Conservation (phyloP, 164 flowering plant genomes). For the Magnolia changhungtana region DNA sequence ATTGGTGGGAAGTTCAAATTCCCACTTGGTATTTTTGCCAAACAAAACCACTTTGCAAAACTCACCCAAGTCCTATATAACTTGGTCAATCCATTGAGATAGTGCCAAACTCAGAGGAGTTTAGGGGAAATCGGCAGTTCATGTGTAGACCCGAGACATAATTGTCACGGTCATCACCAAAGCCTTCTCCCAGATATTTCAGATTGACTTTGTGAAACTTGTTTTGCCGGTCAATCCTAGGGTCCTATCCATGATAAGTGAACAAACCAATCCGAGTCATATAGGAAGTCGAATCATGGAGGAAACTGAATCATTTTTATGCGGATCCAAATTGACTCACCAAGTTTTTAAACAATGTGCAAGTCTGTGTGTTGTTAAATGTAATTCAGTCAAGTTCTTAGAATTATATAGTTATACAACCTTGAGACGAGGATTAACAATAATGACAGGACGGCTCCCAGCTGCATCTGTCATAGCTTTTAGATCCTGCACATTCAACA, state of each 20-base stretch:
- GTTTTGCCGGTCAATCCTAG: background rate
- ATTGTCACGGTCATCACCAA: background rate
- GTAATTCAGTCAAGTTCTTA: background rate
- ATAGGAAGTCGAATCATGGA: no score
- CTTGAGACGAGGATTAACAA: slow-evolving; percentile 84
- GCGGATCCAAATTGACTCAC: background rate
- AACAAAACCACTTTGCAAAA: no score
- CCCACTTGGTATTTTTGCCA: background rate
- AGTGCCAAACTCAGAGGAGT: background rate
- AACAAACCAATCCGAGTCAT: no score
- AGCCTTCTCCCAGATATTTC: background rate
- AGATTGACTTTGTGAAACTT: background rate
- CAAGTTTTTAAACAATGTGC: background rate
- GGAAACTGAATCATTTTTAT: background rate
- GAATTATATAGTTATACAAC: slow-evolving; percentile 22
- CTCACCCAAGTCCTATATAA: no score
- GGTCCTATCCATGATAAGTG: background rate
- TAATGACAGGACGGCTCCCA: slow-evolving; percentile 76
- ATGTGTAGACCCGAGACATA: background rate
- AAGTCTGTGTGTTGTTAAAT: background rate
- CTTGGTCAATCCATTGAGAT: no score
- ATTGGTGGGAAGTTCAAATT: background rate
- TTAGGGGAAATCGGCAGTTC: background rate
- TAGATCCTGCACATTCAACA: slow-evolving; percentile 56
- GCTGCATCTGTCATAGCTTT: slow-evolving; percentile 93